Percentiles rank a stretch among this genome's conserved stretches.
These are phyloP conservation scores for Elongisporangium undulatum DNA, from an alignment of 352 stramenopile species.

Conservation along the genomic window DNA sequence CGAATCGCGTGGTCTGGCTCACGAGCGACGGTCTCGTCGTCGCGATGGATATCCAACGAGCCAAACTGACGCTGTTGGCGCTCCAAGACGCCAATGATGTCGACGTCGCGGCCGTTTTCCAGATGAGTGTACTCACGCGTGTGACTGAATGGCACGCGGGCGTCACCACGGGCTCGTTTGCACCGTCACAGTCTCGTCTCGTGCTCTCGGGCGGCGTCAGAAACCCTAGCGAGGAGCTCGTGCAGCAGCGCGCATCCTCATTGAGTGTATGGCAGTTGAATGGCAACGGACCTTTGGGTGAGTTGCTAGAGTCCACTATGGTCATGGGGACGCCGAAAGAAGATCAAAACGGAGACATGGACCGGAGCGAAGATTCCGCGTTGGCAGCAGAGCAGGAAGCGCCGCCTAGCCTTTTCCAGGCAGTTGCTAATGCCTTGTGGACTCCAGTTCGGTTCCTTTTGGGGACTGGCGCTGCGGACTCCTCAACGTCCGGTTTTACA, in stretches of 20 bases:
- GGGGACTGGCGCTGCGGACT: constrained; percentile 10
- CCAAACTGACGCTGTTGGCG: constrained; percentile 36
- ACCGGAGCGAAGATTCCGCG: background rate
- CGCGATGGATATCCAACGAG: constrained; percentile 39
- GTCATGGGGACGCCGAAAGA: constrained; percentile 25
- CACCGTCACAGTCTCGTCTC: constrained; percentile 25
- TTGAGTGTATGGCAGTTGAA: constrained; percentile 60
- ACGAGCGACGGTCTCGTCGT: constrained; percentile 35
- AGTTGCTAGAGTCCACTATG: constrained; percentile 71
- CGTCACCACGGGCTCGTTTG: constrained; percentile 40
- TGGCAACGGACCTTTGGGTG: constrained; percentile 30
- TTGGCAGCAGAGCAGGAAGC: constrained; percentile 1
- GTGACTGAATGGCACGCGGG: constrained; percentile 58
- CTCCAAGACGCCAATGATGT: constrained; percentile 11
- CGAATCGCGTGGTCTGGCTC: constrained; percentile 37
- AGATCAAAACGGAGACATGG: background rate
- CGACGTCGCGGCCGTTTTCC: constrained; percentile 21
- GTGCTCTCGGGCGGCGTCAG: constrained; percentile 52
- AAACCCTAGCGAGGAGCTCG: constrained; percentile 49
- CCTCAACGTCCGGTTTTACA: constrained; percentile 2
- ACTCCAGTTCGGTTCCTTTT: constrained; percentile 39
- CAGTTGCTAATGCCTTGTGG: constrained; percentile 6
- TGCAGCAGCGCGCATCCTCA: constrained; percentile 42
- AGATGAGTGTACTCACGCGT: constrained; percentile 33
- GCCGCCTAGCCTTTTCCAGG: background rate